Evolutionary conservation across 495 filamentous ascomycete species (phyloP).

Genomic region (Penicillium longicatenatum): DNA sequence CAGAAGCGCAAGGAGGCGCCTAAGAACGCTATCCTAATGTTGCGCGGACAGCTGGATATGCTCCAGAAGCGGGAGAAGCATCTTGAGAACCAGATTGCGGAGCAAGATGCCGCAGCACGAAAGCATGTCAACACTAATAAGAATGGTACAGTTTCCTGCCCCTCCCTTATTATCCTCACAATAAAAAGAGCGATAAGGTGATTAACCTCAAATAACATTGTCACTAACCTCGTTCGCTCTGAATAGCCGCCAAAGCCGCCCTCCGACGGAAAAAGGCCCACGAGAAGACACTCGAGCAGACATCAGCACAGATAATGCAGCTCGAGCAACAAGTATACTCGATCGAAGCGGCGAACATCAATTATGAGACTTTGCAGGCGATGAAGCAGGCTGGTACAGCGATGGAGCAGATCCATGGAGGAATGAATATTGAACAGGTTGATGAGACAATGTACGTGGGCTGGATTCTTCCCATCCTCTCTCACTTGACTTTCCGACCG

Average conservation of each 20-base stretch:
- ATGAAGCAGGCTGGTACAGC: slow-evolving; percentile 89
- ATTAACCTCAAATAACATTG: background rate
- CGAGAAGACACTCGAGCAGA: slow-evolving; percentile 88
- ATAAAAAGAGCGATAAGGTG: background rate
- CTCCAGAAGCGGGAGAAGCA: slow-evolving; percentile 95
- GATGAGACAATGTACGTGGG: slow-evolving; percentile 87
- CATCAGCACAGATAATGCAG: slow-evolving; percentile 82
- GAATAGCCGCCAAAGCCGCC: slow-evolving; percentile 83
- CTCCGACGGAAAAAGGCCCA: slow-evolving; percentile 92
- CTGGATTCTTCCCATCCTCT: background rate
- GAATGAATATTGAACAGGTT: slow-evolving; percentile 88
- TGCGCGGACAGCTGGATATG: slow-evolving; percentile 93
- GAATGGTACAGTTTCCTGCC: slow-evolving; percentile 60
- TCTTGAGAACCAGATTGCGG: slow-evolving; percentile 84
- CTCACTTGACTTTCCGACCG: too few species aligned
- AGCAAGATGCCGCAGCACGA: slow-evolving; percentile 89
- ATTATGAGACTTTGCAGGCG: slow-evolving; percentile 90
- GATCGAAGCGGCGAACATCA: slow-evolving; percentile 98
- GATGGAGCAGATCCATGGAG: slow-evolving; percentile 90
- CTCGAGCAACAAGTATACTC: slow-evolving; percentile 94
- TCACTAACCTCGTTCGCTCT: background rate
- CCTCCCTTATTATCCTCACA: background rate
- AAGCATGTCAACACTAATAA: slow-evolving; percentile 92
- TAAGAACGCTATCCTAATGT: slow-evolving; percentile 91
- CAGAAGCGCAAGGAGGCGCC: slow-evolving; percentile 89